Evolutionary conservation across 371 early-diverging fungal species (phyloP), one percentile per base, ranked within the genome.

Genomic region (Quaeritorhiza haematococci): DNA sequence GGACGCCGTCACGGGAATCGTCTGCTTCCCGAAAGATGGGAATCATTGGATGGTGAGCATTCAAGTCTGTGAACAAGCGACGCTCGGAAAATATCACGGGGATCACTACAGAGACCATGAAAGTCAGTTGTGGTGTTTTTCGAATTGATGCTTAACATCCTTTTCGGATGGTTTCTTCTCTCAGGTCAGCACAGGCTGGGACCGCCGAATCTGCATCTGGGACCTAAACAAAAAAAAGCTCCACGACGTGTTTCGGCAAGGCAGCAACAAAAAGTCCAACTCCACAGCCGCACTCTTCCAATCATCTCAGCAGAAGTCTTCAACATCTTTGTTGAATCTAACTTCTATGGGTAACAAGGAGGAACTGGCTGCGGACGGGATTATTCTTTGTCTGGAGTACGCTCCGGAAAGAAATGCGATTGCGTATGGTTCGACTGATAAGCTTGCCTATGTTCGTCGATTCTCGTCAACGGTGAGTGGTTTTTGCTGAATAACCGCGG

Each of bases 311-410:
- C n/a, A n/a, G n/a, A n/a, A n/a, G n/a, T n/a, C n/a, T n/a, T n/a
- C n/a, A n/a, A n/a, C n/a, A n/a, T n/a, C n/a, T n/a, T n/a, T n/a
- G n/a, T n/a, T n/a, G n/a, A n/a, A n/a, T n/a, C n/a, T n/a, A n/a
- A n/a, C n/a, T n/a, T n/a, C n/a, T n/a, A n/a, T n/a, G n/a, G n/a
- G n/a, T n/a, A 55, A 42, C 1, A 61, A 64, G 33, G 79, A 78
- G 57, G 79, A 79, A 51, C 56, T 77, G 10, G 79, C 79, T 0
- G 79, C 79, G 1, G 79, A 79, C 49, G 79, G 69, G 0, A 71
- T 72, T 27, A 73, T 79, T 26, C 50, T 74, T 15, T 74, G 66
- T 41, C 32, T 77, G 3, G 79, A 75, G 26, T 78, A 76, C 55
- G 53, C 64, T 41, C 55, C 62, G 1, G 75, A 78, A 41, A 46